Percentiles rank a stretch among this genome's conserved stretches.
These are phyloP conservation scores for Jaltomata sinuosa DNA, from an alignment of 257 asterid genomes.

Conservation along the genomic window DNA sequence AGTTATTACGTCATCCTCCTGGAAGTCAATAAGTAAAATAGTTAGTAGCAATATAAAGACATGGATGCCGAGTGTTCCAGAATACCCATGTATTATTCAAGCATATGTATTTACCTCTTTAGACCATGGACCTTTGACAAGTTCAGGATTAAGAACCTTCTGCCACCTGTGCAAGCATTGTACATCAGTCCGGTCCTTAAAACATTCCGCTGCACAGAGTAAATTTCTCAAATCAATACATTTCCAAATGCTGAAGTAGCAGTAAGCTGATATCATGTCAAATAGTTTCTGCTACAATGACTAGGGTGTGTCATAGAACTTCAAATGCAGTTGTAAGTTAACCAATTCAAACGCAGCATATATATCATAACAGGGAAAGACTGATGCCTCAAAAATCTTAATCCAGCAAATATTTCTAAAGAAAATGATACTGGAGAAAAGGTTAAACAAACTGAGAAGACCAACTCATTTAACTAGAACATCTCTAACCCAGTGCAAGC, in stretches of 20 bases:
- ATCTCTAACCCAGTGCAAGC: not conserved
- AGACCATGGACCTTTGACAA: slow-evolving; percentile 97
- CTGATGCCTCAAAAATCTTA: not conserved
- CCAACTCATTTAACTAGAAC: not conserved
- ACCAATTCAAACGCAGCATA: not conserved
- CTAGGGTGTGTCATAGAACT: not conserved
- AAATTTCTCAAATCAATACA: not conserved
- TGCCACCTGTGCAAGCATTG: slow-evolving; percentile 98
- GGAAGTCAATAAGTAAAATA: slow-evolving; percentile 2
- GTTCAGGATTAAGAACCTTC: slow-evolving; percentile 91
- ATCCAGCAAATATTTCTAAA: not conserved
- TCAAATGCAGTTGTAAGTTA: not conserved
- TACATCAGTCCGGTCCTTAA: slow-evolving; percentile 86
- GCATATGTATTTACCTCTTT: slow-evolving; percentile 47
- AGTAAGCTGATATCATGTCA: not conserved
- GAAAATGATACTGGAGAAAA: not conserved
- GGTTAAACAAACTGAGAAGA: not conserved
- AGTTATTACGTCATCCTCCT: slow-evolving; percentile 85
- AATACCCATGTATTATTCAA: not conserved
- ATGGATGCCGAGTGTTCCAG: not conserved
- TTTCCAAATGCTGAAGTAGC: not conserved
- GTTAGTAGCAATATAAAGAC: slow-evolving; percentile 2
- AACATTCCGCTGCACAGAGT: slow-evolving; percentile 60
- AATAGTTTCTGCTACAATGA: not conserved
- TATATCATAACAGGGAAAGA: not conserved